Evolutionary conservation across 2,329 filamentous ascomycete species (phyloP), one percentile per base, ranked within the genome.

Genomic region (Trichoderma sp.): DNA sequence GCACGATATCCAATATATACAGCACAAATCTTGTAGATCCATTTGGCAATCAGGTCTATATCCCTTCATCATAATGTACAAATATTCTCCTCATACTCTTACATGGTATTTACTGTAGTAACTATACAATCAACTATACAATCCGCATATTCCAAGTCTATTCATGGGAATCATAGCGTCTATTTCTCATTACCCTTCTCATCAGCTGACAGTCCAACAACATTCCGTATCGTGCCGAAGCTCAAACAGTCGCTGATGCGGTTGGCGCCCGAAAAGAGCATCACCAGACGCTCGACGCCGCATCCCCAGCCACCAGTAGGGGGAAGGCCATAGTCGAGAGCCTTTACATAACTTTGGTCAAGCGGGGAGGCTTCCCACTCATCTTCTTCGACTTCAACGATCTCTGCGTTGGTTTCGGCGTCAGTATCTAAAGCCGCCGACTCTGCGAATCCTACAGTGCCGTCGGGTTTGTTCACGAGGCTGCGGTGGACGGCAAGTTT

Each of bases 301-400:
- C 94, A 97, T 1, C 96, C 96, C 96, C 96, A 99, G 5, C 96
- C 96, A 0, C 95, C 96, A 0, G 96, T 99, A 0, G 96, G 94
- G n/a, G 96, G 96, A 72, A 99, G 83, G 0, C 94, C 96, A 83
- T 93, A 94, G 80, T 97, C 93, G 65, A 99, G 82, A 4, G 93
- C 93, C 75, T 91, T 88, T 61, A 98, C 84, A 78, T 97, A 99
- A 77, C 89, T 92, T 82, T 97, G 92, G 77, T 98, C 94, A 76
- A 80, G 87, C 77, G 76, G 86, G 76, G 72, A 83, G 76, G 73
- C 81, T 61, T 87, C 83, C 15, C 78, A 85, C 43, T 82, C 84
- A 17, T 84, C 85, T 1, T 85, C 84, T 1, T 77, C 74, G 20
- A 34, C 69, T 34, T 57, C 57, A 6, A 34, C 57, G 1, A 74